Percentiles rank a stretch among this genome's conserved stretches.
These are phyloP conservation scores for Trichocomaceae sp. DNA, from an alignment of 2,329 filamentous ascomycete species.

Conservation along the genomic window DNA sequence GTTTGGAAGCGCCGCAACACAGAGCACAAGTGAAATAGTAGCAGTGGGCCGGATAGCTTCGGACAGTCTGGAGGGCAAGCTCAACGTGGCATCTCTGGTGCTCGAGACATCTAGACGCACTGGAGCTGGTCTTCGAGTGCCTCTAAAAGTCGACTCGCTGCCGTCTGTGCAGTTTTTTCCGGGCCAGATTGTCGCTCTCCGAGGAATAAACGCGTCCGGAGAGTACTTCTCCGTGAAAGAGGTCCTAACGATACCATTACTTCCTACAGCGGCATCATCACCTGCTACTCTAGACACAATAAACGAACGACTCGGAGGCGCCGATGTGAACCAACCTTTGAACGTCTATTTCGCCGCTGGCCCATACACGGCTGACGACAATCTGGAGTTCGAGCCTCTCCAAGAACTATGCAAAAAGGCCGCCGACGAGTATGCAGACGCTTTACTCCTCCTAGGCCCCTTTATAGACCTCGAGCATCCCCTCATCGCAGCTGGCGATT, in stretches of 20 bases:
- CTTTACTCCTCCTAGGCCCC: constrained; percentile 72
- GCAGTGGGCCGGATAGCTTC: constrained; percentile 88
- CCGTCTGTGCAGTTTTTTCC: constrained; percentile 79
- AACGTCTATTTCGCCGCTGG: constrained; percentile 73
- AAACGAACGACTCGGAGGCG: constrained; percentile 61
- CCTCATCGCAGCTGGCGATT: constrained; percentile 70
- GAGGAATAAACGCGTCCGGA: constrained; percentile 80
- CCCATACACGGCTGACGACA: constrained; percentile 87
- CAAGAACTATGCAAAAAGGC: constrained; percentile 74
- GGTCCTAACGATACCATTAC: constrained; percentile 65
- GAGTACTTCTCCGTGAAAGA: constrained; percentile 74
- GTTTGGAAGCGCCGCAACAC: constrained; percentile 79
- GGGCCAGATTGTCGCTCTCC: constrained; percentile 83
- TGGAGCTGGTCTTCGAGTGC: constrained; percentile 74
- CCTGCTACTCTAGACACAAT: constrained; percentile 60
- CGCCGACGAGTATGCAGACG: constrained; percentile 66
- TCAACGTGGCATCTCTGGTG: constrained; percentile 78
- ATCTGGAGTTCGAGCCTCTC: constrained; percentile 82
- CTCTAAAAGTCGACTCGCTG: constrained; percentile 66
- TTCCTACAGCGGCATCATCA: constrained; percentile 67
- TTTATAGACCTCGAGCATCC: constrained; percentile 92
- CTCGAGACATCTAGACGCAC: constrained; percentile 80
- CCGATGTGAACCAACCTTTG: constrained; percentile 59
- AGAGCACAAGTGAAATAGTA: constrained; percentile 79
- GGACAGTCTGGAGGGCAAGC: constrained; percentile 73